Percentiles rank a stretch among this genome's conserved stretches.
Evolutionary conservation across 345 rosid genomes (phyloP).

Genomic region (Boechera retrofracta): DNA sequence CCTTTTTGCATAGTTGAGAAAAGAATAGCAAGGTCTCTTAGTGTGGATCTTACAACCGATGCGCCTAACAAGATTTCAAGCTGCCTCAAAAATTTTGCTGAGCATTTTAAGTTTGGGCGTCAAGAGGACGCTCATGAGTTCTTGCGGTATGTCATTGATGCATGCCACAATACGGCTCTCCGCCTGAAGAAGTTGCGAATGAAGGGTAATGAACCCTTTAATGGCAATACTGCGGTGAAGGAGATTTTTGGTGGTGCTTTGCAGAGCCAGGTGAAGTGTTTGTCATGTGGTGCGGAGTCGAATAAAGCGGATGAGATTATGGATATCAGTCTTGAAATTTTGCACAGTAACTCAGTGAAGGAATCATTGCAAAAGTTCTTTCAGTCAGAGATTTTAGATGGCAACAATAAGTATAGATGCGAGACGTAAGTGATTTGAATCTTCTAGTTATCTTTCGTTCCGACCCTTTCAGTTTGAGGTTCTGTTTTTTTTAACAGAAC

Average conservation of each 20-base stretch:
- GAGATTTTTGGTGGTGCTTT: slow-evolving; percentile 94
- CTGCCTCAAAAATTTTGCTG: slow-evolving; percentile 72
- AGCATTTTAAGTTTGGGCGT: slow-evolving; percentile 75
- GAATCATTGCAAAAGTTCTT: slow-evolving; percentile 93
- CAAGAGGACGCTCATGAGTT: slow-evolving; percentile 99
- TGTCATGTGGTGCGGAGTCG: slow-evolving; percentile 82
- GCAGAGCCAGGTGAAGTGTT: slow-evolving; percentile 97
- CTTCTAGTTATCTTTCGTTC: background rate
- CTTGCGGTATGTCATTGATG: slow-evolving; percentile 87
- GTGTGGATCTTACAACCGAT: slow-evolving; percentile 62
- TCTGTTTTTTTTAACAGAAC: background rate
- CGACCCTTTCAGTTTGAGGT: background rate
- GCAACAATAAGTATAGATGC: slow-evolving; percentile 90
- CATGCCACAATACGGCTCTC: slow-evolving; percentile 90
- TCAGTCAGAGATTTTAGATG: slow-evolving; percentile 89
- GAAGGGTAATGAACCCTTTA: slow-evolving; percentile 49
- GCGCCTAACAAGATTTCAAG: slow-evolving; percentile 69
- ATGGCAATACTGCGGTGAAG: slow-evolving; percentile 65
- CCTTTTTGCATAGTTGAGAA: slow-evolving; percentile 91
- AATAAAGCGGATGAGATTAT: slow-evolving; percentile 96
- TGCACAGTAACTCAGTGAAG: slow-evolving; percentile 65
- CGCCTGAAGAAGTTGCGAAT: slow-evolving; percentile 78
- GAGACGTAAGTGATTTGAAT: slow-evolving; percentile 64
- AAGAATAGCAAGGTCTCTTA: slow-evolving; percentile 77
- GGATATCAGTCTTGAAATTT: slow-evolving; percentile 93